Conservation (phyloP, 345 rosid species). For the Orychophragmus violaceus region DNA sequence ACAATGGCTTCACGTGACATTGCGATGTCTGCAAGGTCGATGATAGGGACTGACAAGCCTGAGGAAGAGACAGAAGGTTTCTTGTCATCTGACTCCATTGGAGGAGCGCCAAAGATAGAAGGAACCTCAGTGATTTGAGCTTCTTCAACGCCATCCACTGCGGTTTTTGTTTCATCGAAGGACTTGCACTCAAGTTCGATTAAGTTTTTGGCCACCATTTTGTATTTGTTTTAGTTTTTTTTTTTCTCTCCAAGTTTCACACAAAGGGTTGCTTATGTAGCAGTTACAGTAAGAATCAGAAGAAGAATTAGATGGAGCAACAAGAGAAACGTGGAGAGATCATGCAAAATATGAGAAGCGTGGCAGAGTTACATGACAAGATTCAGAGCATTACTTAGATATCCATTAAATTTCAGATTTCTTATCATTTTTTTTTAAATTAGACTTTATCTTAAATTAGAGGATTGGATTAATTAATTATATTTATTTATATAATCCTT, state of each 20-base stretch:
- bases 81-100: background rate
- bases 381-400: background rate
- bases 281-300: background rate
- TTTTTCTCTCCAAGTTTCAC: background rate
- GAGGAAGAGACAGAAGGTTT: background rate
- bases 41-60: conserved; percentile 28
- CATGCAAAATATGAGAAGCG: conserved; percentile 11
- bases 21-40: conserved; percentile 30
- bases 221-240: background rate
- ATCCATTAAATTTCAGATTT: too few relatives aligned
- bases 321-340: conserved; percentile 16
- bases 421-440: too few relatives aligned
- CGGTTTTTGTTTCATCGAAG: background rate
- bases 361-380: background rate
- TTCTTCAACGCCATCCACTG: conserved; percentile 10
- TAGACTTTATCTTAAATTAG: too few relatives aligned
- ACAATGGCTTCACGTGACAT: conserved; percentile 9
- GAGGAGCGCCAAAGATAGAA: conserved; percentile 27
- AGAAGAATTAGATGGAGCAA: background rate
- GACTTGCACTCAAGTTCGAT: background rate
- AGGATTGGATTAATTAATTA: too few relatives aligned
- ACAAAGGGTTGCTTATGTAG: background rate
- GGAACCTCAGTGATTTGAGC: conserved; percentile 28
- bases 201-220: background rate
- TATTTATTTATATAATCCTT: too few relatives aligned